Evolutionary conservation across 371 early-diverging fungal species (phyloP), one percentile per base, ranked within the genome.

Genomic region (Neoconidiobolus thromboides): DNA sequence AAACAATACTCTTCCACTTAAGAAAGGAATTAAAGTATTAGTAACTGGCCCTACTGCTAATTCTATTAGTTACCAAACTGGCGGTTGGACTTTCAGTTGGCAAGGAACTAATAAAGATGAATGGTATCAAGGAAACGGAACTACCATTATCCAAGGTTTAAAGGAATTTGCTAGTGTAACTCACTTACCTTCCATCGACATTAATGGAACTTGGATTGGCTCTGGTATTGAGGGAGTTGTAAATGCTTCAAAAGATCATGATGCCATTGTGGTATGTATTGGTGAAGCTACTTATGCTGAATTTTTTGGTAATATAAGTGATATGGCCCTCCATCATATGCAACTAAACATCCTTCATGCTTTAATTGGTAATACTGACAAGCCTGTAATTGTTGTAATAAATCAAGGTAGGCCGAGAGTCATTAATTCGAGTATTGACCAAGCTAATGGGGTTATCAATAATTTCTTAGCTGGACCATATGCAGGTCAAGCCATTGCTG

Each of bases 51-150:
- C 79, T 0, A 72, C 72, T 1, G 71, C 67, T 5, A 58, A 75
- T 48, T 68, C 67, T 9, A 58, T 76, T 5, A 58, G 67, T 39
- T 74, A 74, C 10, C 61, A 78, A 4, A 70, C 70, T 15, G 80
- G 80, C 1, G 76, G 77, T 0, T 80, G 79, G 80, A 75, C 74
- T 1, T 72, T 80, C 61, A 69, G 74, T 37, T 78, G 78, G 78
- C 76, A 76, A 65, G 81, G 80, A 0, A 61, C 70, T 0, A 63
- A 64, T 10, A 61, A 58, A 12, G 75, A 79, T 46, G 68, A 64
- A 0, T 74, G 73, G 66, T 79, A 71, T 51, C 73, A 79, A 49
- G 63, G 61, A 14, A 65, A 69, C 2, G 77, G 77, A 26, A 69
- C 68, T 37, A 71, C 73, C 3, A 72, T 79, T 42, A 26, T 68